Base-by-base conservation (phyloP, 2,329 filamentous ascomycete species). In the Ophioceras dolichostomum region DNA sequence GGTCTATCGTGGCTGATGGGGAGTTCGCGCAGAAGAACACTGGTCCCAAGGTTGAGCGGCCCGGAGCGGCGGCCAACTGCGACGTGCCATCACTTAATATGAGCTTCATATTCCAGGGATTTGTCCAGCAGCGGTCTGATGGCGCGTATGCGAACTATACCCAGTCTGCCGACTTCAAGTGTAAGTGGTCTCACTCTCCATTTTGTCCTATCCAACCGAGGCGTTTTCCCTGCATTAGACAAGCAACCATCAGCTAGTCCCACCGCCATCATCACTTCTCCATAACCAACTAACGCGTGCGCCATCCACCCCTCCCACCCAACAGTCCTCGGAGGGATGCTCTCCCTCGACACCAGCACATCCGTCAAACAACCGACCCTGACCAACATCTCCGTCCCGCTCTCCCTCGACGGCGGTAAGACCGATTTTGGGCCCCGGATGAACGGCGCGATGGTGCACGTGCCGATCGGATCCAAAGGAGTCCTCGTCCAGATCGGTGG, bases 371-470 rank as follows among this genome's bases (percentile, higher is more conserved):
- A 31, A 22, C 45, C 45, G 9, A 44, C 39, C 9, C 42, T 47
- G 12, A 43, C 45, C 22, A 47, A 47, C 38, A 43, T 46, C 9
- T 47, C 45, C 1, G 43, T 46, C 6, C 45, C 45, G 10, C 38
- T 36, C 4, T 41, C 43, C 6, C 36, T 45, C 24, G 39, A 24
- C 14, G 32, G 28, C 2, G 32, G 35, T 14, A 37, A 36, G 13
- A 20, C 34, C 13, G n/a, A 13, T n/a, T 41, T 43, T 21, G 44
- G 45, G 1, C 44, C 45, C 6, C 45, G 45, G 7, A 46, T 47
- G 45, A 46, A 46, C 21, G 45, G 45, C 17, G 45, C 42, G 10
- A 46, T 45, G 40, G 44, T 47, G 4, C 44, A 47, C 22, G 36
- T 47, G 6, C 44, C 45, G 2, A 38, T 46, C 6, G 45, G 45